Conservation (phyloP, 2,329 filamentous ascomycete species). For the Diaporthe vaccinii region DNA sequence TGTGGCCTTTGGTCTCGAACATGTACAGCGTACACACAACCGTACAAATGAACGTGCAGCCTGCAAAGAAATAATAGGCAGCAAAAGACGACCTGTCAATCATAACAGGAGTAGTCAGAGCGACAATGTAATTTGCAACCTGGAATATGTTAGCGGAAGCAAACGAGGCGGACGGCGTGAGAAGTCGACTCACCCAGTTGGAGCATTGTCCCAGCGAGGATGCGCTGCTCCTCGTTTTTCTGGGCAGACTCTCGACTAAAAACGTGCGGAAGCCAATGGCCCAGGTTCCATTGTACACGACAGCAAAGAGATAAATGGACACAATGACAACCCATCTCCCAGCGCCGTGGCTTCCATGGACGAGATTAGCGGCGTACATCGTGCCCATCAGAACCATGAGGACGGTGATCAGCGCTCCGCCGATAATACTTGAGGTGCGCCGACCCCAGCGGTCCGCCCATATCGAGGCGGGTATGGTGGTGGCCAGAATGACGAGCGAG, state of each 20-base stretch:
- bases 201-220: conserved; percentile 66
- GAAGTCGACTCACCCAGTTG: conserved; percentile 58
- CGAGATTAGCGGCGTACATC: conserved; percentile 60
- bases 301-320: conserved; percentile 63
- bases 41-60: conserved; percentile 54
- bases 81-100: conserved; percentile 55
- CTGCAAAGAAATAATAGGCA: conserved; percentile 61
- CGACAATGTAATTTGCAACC: conserved; percentile 60
- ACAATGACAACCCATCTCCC: conserved; percentile 66
- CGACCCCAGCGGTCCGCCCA: conserved; percentile 70
- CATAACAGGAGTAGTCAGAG: conserved; percentile 58
- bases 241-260: conserved; percentile 68
- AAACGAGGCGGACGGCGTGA: neutral
- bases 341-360: conserved; percentile 52
- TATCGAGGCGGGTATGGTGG: conserved; percentile 66
- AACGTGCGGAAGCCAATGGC: conserved; percentile 68
- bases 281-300: conserved; percentile 63
- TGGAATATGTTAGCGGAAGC: conserved; percentile 36
- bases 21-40: conserved; percentile 55
- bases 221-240: conserved; percentile 66
- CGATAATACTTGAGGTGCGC: conserved; percentile 64
- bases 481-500: conserved; percentile 67
- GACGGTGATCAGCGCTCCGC: conserved; percentile 63
- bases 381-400: conserved; percentile 67
- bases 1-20: conserved; percentile 58